Evolutionary conservation across 1,139 yeast species (phyloP), one percentile per base, ranked within the genome.

Genomic region (Yamadazyma oceani): DNA sequence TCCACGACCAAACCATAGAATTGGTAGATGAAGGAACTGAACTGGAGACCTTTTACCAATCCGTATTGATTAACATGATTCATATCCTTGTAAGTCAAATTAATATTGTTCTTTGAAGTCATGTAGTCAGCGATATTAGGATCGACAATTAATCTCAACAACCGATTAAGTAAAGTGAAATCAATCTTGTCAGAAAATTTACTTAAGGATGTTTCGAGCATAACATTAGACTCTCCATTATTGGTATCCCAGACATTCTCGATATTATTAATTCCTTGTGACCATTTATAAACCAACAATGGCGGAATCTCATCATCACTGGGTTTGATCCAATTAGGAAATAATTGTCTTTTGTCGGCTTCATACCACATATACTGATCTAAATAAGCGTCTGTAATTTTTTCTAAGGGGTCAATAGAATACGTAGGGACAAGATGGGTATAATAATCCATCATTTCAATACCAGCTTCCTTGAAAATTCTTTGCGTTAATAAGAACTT

Each of bases 351-450:
- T 52, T 85, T 83, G 37, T 88, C 96, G 4, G 95, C 92, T 59
- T 92, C 97, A 58, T 85, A 92, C 97, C 97, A 92, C 37, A 94
- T 66, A 52, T 90, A 94, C 53, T 92, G 98, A 56, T 92, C 98
- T 33, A 94, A 65, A 53, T 92, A 94, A 0, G 97, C 97, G 64
- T 94, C 99, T 0, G 97, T 89, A 40, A 94, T 88, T 56, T 90
- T 92, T 57, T 94, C 99, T 35, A 89, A 64, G 0, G 97, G 96
- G 55, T 90, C 97, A 15, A 92, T 75, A 8, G 85, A 75, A 55
- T 87, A 90, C 1, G 90, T 90, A 0, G 98, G 98, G 0, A 84
- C 75, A 33, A 90, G 71, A 51, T 84, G 85, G 43, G 85, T 85
- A 54, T 87, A 89, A 50, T 87, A 82, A 54, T 94, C 99, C 83